Evolutionary conservation across 1,284 basidiomycete genomes (phyloP), one percentile per base, ranked within the genome.

Genomic region (Chiua sp.): DNA sequence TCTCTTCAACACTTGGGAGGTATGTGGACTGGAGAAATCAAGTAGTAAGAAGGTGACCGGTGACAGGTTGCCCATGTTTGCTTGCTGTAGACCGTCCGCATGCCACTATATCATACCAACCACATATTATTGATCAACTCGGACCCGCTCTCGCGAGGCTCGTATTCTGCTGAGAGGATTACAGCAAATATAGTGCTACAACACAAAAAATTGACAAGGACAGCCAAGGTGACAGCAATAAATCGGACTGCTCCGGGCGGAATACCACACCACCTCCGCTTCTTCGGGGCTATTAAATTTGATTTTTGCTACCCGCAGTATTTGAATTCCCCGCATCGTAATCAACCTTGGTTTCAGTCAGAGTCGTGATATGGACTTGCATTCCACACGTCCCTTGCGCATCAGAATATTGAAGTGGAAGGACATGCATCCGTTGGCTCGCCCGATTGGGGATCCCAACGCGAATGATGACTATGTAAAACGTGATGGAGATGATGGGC

Each of bases 111-210:
- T 57, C 42, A 47, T 48, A 57, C n/a, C 23, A 2, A 26, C 3
- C 44, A 60, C 7, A 22, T 2, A 22, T 44, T 22, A 44, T 44
- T 22, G 49, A 65, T 47, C 61, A 46, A 56, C 59, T 33, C 20
- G 28, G 30, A 51, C 7, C 7, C 15, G 22, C 30, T 35, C 23
- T 7, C 23, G 15, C 30, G 22, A 32, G 20, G 3, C 37, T 39
- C 18, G 10, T 44, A 44, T n/a, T 44, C 42, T 22, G n/a, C 20
- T 22, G n/a, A 4, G n/a, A 20, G 11, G n/a, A 44, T 22, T 22
- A 32, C 10, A 32, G 10, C 16, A 16, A n/a, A 12, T 4, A 12
- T 10, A 44, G 42, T 22, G 39, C 39, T 8, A 13, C 22, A n/a
- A 4, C 22, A 44, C 42, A 44, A 44, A 10, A 39, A 39, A 8